Evolutionary conservation across 179 eudicot genomes (phyloP).

Genomic region (Sideroxylon spinosum): DNA sequence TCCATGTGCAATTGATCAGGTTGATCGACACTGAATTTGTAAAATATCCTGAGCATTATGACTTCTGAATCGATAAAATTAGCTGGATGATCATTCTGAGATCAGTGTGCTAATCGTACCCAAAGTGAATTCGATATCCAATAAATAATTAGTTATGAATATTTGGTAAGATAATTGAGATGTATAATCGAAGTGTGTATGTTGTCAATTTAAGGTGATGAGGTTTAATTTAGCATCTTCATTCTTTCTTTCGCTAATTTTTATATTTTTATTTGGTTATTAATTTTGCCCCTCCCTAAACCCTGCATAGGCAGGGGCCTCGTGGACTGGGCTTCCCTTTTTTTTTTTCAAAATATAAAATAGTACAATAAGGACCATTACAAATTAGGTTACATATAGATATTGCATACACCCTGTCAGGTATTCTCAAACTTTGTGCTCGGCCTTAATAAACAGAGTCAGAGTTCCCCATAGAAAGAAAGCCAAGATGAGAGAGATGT

Average conservation of each 20-base stretch:
- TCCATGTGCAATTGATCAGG: conserved; percentile 99
- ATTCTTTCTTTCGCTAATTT: neutral
- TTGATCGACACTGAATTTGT: conserved; percentile 23
- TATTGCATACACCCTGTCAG: too few relatives aligned
- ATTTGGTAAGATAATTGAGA: neutral
- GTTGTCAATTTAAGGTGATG: neutral
- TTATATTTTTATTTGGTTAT: neutral
- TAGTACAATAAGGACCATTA: too few relatives aligned
- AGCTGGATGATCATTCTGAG: conserved; percentile 6
- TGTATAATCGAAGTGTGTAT: neutral
- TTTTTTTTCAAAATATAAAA: too few relatives aligned
- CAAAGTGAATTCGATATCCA: neutral
- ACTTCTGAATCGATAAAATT: neutral
- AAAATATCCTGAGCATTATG: neutral
- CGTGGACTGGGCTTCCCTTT: too few relatives aligned
- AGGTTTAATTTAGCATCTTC: neutral
- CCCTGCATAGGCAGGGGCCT: too few relatives aligned
- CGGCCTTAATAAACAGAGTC: neutral
- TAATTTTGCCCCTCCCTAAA: too few relatives aligned
- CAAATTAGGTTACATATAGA: too few relatives aligned
- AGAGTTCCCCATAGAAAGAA: too few relatives aligned
- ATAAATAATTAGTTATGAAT: neutral
- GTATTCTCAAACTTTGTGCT: neutral
- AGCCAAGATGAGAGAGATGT: neutral
- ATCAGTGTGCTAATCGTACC: neutral